A percentile compares a stretch with the other conserved stretches of the same genome.
phyloP scores from a whole-genome alignment of 805 yeast species.

The Candida ovalis region DNA sequence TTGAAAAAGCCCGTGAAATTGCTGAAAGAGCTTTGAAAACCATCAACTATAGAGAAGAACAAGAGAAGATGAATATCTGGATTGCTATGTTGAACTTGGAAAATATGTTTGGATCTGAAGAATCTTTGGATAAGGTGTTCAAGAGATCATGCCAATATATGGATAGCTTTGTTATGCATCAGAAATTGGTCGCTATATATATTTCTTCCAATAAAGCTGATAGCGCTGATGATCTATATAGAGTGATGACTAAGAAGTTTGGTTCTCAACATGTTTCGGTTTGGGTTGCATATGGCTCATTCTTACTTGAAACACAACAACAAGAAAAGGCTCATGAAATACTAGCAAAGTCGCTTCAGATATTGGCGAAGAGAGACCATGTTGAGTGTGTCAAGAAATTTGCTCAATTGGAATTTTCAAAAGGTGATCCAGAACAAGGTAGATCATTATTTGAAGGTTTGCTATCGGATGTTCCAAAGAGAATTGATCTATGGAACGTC shows the following conservation, averaged over 20 bases:
- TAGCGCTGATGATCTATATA: slow-evolving; percentile 67
- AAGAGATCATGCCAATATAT: slow-evolving; percentile 83
- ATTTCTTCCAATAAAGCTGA: slow-evolving; percentile 66
- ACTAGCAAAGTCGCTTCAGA: slow-evolving; percentile 70
- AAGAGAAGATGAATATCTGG: slow-evolving; percentile 92
- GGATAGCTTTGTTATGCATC: slow-evolving; percentile 84
- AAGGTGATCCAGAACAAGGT: slow-evolving; percentile 93
- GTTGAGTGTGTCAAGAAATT: slow-evolving; percentile 81
- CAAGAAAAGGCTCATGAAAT: slow-evolving; percentile 64
- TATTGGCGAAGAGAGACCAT: slow-evolving; percentile 68
- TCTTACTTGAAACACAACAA: slow-evolving; percentile 56
- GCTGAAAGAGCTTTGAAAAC: slow-evolving; percentile 90
- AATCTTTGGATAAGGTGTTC: slow-evolving; percentile 74
- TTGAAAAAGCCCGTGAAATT: slow-evolving; percentile 90
- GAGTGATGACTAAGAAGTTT: slow-evolving; percentile 71
- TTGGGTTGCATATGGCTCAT: slow-evolving; percentile 83
- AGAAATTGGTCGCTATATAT: slow-evolving; percentile 72
- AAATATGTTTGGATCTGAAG: slow-evolving; percentile 86
- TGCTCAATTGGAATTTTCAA: slow-evolving; percentile 80
- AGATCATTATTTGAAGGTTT: slow-evolving; percentile 93
- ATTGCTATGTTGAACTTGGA: slow-evolving; percentile 92
- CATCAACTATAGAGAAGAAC: slow-evolving; percentile 86
- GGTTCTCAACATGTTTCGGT: slow-evolving; percentile 62
- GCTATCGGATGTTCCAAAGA: slow-evolving; percentile 82
- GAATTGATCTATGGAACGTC: slow-evolving; percentile 93